Evolutionary conservation across 192 early-diverging fungal species (phyloP), one percentile per base, ranked within the genome.

Genomic region (Cetraspora pellucida): DNA sequence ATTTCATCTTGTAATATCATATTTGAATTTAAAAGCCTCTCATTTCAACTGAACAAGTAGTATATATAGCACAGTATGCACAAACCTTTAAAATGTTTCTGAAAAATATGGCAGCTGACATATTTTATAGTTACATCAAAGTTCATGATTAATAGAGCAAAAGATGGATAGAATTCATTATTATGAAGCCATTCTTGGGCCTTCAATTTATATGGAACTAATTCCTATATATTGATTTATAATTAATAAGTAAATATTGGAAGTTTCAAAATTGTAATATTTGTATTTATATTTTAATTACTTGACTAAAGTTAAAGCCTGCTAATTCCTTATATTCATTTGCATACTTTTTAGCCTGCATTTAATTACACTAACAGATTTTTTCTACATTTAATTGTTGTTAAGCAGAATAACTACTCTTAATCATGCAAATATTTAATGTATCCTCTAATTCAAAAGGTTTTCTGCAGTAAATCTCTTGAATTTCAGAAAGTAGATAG

Each of bases 61-160:
- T 66, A 66, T 19, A 37, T 37, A 4, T 11, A 66, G 10, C n/a
- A 66, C 0, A 66, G 17, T 17, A 2, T 21, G n/a, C 21, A 66
- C 44, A 66, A 17, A 21, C 43, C n/a, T 31, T 11, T 8, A 2
- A 37, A n/a, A 44, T 27, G n/a, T 44, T 45, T 66, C n/a, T 66
- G 1, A 66, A 66, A 66, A 37, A 8, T 0, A 10, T 14, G 17
- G 19, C 64, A 66, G 1, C 9, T 31, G 8, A 37, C 3, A 1
- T 10, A 45, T 31, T 37, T 66, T 1, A 66, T 66, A 44, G 37
- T 44, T 66, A 44, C n/a, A 31, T 66, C 43, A 66, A 66, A 66
- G n/a, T 66, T 1, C 21, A 17, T 10, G 44, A 63, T 63, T 31
- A 63, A 63, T 30, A 7, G 17, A 7, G 28, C 60, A 63, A 63